Percentiles rank a stretch among this genome's conserved stretches.
Conservation (phyloP, 208 protist species). For the Naegleria gruberi region DNA sequence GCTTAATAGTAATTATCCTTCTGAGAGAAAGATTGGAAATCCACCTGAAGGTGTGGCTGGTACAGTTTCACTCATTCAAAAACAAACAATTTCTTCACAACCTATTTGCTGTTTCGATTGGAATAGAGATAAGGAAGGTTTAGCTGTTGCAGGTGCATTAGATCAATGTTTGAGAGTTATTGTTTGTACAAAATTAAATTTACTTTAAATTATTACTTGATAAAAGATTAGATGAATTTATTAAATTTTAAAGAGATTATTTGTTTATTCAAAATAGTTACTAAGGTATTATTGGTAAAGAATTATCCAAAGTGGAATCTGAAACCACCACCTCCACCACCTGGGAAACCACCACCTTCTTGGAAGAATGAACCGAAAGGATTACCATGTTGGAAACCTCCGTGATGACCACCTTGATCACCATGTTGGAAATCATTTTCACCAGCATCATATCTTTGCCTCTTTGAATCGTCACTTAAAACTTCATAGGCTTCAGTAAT, state of each 20-base stretch:
- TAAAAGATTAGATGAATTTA: too few species aligned
- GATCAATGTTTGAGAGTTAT: neutral
- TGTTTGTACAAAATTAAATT: neutral
- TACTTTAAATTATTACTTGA: too few species aligned
- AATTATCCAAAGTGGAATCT: neutral
- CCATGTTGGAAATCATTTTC: conserved; percentile 63
- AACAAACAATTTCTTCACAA: neutral
- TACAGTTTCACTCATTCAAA: neutral
- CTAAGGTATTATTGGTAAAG: too few species aligned
- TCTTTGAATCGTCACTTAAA: conserved; percentile 89
- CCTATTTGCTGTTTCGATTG: neutral
- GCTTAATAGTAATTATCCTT: neutral
- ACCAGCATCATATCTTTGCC: conserved; percentile 80
- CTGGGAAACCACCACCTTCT: neutral
- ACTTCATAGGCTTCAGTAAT: conserved; percentile 94
- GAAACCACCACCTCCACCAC: neutral
- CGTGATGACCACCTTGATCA: conserved; percentile 56
- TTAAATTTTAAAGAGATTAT: too few species aligned
- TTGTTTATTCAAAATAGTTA: too few species aligned
- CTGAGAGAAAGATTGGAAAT: neutral
- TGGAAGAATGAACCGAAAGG: neutral
- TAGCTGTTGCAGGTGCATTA: neutral
- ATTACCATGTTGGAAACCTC: neutral
- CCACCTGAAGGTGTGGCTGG: neutral
- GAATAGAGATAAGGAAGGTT: neutral